These are phyloP conservation scores for Hansfordia pulvinata DNA, from an alignment of 2,329 filamentous ascomycete species.

Conservation along the genomic window DNA sequence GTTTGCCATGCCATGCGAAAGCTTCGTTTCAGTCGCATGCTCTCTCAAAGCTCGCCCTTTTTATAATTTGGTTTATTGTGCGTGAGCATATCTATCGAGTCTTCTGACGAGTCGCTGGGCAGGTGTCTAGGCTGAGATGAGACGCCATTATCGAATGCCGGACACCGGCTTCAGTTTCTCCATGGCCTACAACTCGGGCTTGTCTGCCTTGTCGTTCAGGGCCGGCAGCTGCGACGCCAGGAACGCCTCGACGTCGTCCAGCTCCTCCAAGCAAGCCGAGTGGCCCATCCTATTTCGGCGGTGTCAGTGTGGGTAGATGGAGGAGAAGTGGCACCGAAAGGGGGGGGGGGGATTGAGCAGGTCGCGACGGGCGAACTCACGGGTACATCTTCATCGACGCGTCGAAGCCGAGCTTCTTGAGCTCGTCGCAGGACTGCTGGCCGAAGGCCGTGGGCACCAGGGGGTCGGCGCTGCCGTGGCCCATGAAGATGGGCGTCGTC, in stretches of 20 bases:
- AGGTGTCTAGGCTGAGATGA: too few relatives aligned
- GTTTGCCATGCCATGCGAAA: too few relatives aligned
- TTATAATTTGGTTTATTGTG: too few relatives aligned
- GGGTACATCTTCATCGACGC: slow-evolving; percentile 65
- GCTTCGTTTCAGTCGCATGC: too few relatives aligned
- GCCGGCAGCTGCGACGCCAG: slow-evolving; percentile 31
- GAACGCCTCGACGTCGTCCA: slow-evolving; percentile 64
- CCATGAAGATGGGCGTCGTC: slow-evolving; percentile 77
- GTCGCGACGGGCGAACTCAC: slow-evolving; percentile 31
- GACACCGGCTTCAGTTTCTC: too few relatives aligned
- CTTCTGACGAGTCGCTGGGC: too few relatives aligned
- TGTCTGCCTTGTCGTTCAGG: slow-evolving; percentile 22
- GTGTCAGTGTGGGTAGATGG: slow-evolving; percentile 1
- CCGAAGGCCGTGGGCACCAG: slow-evolving; percentile 61
- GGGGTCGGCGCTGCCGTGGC: slow-evolving; percentile 67
- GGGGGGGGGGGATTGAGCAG: too few relatives aligned
- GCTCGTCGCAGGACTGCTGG: slow-evolving; percentile 46
- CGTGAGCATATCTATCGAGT: too few relatives aligned
- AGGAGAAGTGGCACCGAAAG: too few relatives aligned
- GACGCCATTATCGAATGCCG: too few relatives aligned
- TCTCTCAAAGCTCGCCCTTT: too few relatives aligned
- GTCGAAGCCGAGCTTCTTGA: slow-evolving; percentile 58
- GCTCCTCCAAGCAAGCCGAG: slow-evolving; percentile 62
- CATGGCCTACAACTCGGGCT: slow-evolving; percentile 23
- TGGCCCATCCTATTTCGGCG: slow-evolving; percentile 52